Conservation (phyloP, 306 rosid genomes). For the Fragaria ananassa region DNA sequence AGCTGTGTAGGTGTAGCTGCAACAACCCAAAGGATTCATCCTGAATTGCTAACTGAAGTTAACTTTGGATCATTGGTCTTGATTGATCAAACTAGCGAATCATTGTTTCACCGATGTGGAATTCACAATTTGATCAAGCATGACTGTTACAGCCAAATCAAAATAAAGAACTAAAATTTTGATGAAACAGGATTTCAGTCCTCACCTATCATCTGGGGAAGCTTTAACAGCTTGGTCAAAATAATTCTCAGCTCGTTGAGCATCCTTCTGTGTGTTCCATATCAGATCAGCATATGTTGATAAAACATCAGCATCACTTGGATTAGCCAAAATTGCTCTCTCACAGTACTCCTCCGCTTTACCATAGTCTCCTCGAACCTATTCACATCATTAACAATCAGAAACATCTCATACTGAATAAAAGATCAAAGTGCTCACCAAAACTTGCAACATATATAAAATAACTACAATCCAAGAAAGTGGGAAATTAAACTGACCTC, state of each 20-base stretch:
- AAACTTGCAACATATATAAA: not conserved
- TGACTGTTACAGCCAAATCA: not conserved
- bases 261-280: slow-evolving; percentile 63
- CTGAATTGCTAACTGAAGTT: not conserved
- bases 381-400: slow-evolving; percentile 4
- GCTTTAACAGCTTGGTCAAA: slow-evolving; percentile 65
- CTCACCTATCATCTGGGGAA: slow-evolving; percentile 67
- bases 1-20: not conserved
- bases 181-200: not conserved
- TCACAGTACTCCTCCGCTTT: slow-evolving; percentile 69
- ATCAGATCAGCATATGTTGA: slow-evolving; percentile 63
- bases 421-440: not conserved
- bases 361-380: slow-evolving; percentile 61
- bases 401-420: not conserved
- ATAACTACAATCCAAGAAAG: slow-evolving; percentile 4
- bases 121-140: slow-evolving; percentile 1
- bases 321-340: slow-evolving; percentile 68
- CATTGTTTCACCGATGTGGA: not conserved
- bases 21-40: not conserved
- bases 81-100: not conserved
- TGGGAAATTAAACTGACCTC: slow-evolving; percentile 45
- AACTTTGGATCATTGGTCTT: not conserved
- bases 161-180: not conserved
- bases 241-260: slow-evolving; percentile 59
- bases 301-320: slow-evolving; percentile 51